Evolutionary conservation across 495 filamentous ascomycete genomes (phyloP).

Genomic region (Lasiosphaeria miniovina): DNA sequence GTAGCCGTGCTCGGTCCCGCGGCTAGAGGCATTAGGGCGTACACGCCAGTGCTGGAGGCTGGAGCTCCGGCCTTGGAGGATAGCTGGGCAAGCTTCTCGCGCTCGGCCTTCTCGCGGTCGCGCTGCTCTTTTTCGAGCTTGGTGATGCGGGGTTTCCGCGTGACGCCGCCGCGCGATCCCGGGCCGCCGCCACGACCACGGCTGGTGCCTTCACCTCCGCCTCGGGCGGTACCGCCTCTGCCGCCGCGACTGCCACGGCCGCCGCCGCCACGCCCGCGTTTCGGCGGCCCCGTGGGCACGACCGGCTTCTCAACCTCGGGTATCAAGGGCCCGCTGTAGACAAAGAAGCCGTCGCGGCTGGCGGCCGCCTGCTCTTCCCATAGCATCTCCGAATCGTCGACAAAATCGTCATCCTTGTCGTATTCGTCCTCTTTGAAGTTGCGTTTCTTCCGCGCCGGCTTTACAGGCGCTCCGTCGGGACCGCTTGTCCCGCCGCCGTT

Average conservation of each 20-base stretch:
- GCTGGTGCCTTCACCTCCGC: conserved; percentile 41
- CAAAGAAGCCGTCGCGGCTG: conserved; percentile 88
- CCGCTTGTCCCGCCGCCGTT: conserved; percentile 63
- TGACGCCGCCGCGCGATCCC: conserved; percentile 73
- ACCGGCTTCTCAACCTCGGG: conserved; percentile 87
- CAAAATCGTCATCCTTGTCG: conserved; percentile 93
- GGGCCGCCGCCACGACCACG: conserved; percentile 62
- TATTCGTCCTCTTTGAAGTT: conserved; percentile 93
- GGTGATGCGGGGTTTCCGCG: conserved; percentile 74
- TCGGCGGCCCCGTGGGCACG: conserved; percentile 67
- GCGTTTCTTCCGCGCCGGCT: conserved; percentile 63
- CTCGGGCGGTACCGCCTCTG: conserved; percentile 35
- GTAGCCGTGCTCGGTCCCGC: background rate
- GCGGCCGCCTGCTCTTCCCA: conserved; percentile 96
- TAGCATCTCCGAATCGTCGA: conserved; percentile 91
- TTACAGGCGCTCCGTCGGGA: conserved; percentile 54
- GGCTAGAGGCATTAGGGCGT: background rate
- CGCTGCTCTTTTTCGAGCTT: conserved; percentile 78
- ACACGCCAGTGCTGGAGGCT: background rate
- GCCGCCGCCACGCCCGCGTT: conserved; percentile 66
- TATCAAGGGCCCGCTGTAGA: conserved; percentile 80
- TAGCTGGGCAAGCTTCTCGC: conserved; percentile 34
- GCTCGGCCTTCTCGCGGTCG: conserved; percentile 54
- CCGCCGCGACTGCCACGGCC: conserved; percentile 54
- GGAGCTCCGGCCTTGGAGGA: conserved; percentile 5